phyloP scores from a whole-genome alignment of 208 protist species.

The Leishmania lainsoni region DNA sequence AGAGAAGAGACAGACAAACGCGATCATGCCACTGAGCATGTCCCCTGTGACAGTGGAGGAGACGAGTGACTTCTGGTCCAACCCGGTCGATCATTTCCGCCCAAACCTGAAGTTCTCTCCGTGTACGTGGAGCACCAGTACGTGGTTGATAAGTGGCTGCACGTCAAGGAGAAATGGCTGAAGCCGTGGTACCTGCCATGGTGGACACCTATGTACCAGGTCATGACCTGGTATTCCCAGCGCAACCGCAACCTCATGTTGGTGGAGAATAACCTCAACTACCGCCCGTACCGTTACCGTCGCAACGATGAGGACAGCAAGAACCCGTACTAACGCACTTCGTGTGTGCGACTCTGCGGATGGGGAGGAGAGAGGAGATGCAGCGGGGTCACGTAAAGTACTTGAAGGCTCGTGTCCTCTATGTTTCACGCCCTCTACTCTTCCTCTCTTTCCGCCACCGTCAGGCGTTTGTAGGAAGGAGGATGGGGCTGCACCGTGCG shows the following conservation, averaged over 20 bases:
- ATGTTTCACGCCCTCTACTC: not conserved
- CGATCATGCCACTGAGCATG: conserved; percentile 39
- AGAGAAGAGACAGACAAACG: conserved; percentile 3
- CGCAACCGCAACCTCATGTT: conserved; percentile 90
- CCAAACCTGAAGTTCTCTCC: conserved; percentile 89
- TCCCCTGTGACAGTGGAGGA: conserved; percentile 32
- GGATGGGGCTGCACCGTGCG: not conserved
- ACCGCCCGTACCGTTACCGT: conserved; percentile 88
- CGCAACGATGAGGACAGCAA: conserved; percentile 91
- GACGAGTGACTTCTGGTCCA: conserved; percentile 79
- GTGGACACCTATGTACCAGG: conserved; percentile 87
- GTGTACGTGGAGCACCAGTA: conserved; percentile 88
- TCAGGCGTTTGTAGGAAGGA: not conserved
- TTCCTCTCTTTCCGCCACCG: not conserved
- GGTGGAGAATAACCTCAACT: conserved; percentile 92
- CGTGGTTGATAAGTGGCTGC: conserved; percentile 78
- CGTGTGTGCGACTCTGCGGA: not conserved
- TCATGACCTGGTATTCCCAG: conserved; percentile 83
- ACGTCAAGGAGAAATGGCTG: conserved; percentile 82
- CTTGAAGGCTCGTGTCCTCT: not conserved
- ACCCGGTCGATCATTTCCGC: conserved; percentile 92
- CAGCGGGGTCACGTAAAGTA: not conserved
- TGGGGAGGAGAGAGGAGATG: not conserved
- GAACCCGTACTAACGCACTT: conserved; percentile 82
- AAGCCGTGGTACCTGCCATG: conserved; percentile 84